Evolutionary conservation across 352 stramenopile species (phyloP).

Genomic region (Globisporangium cylindrosporum): DNA sequence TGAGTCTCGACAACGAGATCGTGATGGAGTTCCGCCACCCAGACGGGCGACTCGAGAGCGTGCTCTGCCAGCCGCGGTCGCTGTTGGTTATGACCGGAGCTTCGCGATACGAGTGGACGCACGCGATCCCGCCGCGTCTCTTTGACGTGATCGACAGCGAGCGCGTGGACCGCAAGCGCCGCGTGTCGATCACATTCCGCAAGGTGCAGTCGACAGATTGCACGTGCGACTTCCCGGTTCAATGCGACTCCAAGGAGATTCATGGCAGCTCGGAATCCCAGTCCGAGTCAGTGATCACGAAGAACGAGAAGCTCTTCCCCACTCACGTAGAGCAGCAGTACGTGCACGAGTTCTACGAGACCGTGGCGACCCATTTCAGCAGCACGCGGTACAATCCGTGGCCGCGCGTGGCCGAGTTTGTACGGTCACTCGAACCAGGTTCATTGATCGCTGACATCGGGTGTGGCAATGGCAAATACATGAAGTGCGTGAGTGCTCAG

Average conservation of each 20-base stretch:
- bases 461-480: conserved; percentile 88
- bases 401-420: conserved; percentile 69
- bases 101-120: conserved; percentile 86
- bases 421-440: conserved; percentile 46
- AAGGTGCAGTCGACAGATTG: conserved; percentile 73
- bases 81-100: conserved; percentile 82
- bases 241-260: conserved; percentile 46
- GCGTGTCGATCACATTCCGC: conserved; percentile 87
- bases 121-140: conserved; percentile 76
- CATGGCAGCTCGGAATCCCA: background rate
- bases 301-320: conserved; percentile 31
- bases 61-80: conserved; percentile 68
- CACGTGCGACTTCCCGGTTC: conserved; percentile 60
- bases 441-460: conserved; percentile 80
- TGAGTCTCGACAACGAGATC: conserved; percentile 77
- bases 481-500: conserved; percentile 69
- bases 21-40: conserved; percentile 85
- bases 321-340: conserved; percentile 77
- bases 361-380: conserved; percentile 77
- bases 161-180: conserved; percentile 55
- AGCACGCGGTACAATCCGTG: conserved; percentile 86
- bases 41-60: conserved; percentile 51
- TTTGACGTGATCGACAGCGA: conserved; percentile 86
- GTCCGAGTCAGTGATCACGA: background rate
- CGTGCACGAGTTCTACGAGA: conserved; percentile 87